Evolutionary conservation across 208 protist species (phyloP).

Genomic region (Crithidia mellificae): DNA sequence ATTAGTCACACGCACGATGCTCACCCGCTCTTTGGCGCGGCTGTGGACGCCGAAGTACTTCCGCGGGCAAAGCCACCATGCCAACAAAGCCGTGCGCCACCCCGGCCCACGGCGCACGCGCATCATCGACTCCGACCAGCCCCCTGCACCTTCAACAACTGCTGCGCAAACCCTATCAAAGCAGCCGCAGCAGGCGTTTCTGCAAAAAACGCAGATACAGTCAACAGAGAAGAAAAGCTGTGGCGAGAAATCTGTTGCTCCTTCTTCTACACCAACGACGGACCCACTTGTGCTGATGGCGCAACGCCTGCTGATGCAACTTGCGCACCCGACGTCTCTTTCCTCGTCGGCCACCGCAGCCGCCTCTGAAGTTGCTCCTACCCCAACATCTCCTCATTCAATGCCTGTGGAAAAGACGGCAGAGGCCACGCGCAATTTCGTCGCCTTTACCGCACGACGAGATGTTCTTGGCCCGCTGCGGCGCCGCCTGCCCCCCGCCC

Average conservation of each 20-base stretch:
- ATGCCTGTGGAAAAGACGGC: not conserved
- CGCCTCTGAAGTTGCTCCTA: not conserved
- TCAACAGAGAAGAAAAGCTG: too few species aligned
- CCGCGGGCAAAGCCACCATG: not conserved
- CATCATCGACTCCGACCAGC: not conserved
- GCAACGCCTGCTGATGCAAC: constrained; percentile 8
- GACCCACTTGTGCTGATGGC: constrained; percentile 7
- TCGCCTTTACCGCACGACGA: constrained; percentile 16
- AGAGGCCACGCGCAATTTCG: constrained; percentile 9
- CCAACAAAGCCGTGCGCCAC: not conserved
- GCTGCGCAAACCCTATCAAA: not conserved
- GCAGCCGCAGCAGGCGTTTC: too few species aligned
- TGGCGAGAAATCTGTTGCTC: too few species aligned
- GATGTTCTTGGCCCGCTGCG: constrained; percentile 39
- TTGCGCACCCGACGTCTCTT: not conserved
- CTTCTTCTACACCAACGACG: not conserved
- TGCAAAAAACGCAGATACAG: too few species aligned
- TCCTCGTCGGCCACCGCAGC: too few species aligned
- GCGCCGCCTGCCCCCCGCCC: constrained; percentile 22
- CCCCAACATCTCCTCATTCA: not conserved
- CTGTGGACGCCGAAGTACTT: constrained; percentile 62
- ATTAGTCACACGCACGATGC: constrained; percentile 37
- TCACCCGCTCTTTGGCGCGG: constrained; percentile 27
- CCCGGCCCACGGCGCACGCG: constrained; percentile 6
- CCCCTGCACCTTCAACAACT: not conserved